These are phyloP conservation scores for Erodium texanum DNA, from an alignment of 441 rosid genomes.

Conservation along the genomic window DNA sequence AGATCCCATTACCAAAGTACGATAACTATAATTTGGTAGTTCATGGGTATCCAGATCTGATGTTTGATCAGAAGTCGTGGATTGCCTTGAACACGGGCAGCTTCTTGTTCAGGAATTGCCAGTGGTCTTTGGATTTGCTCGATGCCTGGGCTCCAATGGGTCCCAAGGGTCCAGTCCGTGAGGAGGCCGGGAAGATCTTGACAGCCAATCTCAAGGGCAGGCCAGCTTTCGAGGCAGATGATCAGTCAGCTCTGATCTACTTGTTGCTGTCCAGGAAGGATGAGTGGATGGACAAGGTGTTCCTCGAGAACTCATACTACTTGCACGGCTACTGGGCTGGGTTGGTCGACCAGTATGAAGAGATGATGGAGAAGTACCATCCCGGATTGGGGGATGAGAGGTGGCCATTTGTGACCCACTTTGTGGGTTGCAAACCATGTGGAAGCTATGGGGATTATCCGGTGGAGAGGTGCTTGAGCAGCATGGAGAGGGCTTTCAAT, in stretches of 20 bases:
- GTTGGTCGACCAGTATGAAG: constrained; percentile 89
- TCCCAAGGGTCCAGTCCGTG: constrained; percentile 75
- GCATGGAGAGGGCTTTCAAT: constrained; percentile 96
- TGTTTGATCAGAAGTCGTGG: neutral
- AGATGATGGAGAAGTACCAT: constrained; percentile 92
- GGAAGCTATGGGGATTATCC: constrained; percentile 97
- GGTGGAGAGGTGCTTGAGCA: constrained; percentile 72
- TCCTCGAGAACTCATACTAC: constrained; percentile 79
- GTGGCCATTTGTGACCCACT: constrained; percentile 98
- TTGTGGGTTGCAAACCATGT: constrained; percentile 96
- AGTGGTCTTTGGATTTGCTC: constrained; percentile 90
- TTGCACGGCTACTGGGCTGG: constrained; percentile 95
- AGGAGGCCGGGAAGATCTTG: constrained; percentile 83
- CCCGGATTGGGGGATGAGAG: constrained; percentile 94
- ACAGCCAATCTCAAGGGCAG: constrained; percentile 81
- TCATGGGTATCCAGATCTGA: neutral
- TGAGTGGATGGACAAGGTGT: constrained; percentile 83
- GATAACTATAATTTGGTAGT: neutral
- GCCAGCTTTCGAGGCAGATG: constrained; percentile 94
- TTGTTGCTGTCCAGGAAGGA: constrained; percentile 72
- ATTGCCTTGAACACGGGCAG: neutral
- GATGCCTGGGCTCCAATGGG: constrained; percentile 99
- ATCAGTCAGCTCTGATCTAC: constrained; percentile 90
- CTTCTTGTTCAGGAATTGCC: constrained; percentile 65
- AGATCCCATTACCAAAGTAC: neutral